Percentiles rank a stretch among this genome's conserved stretches.
phyloP scores from a whole-genome alignment of 2,329 filamentous ascomycete genomes.

The Fusarium subtropicale region DNA sequence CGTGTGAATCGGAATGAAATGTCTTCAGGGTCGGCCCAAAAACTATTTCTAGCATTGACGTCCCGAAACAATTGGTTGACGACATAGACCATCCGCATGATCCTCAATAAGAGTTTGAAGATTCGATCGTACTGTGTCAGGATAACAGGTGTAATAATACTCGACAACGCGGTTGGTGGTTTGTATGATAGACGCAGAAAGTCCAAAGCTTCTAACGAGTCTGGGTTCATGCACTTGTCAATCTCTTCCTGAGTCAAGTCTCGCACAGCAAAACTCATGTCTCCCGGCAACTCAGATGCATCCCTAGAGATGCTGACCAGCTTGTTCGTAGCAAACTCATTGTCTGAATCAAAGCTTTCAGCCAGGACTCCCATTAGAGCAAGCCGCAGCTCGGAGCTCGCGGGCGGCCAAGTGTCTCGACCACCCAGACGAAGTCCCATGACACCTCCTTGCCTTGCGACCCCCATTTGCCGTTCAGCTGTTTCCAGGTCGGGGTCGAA shows the following conservation, averaged over 20 bases:
- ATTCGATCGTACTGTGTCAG: conserved; percentile 86
- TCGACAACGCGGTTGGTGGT: conserved; percentile 75
- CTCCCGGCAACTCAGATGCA: conserved; percentile 68
- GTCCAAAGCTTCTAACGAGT: conserved; percentile 88
- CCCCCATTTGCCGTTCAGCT: conserved; percentile 77
- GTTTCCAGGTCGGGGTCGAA: conserved; percentile 87
- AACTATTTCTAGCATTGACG: conserved; percentile 56
- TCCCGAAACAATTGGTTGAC: conserved; percentile 73
- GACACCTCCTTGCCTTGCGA: conserved; percentile 73
- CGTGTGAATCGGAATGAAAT: conserved; percentile 71
- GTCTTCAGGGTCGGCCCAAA: conserved; percentile 54
- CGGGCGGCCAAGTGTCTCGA: conserved; percentile 89
- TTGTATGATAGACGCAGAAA: conserved; percentile 91
- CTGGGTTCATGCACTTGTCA: conserved; percentile 82
- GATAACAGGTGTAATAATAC: conserved; percentile 76
- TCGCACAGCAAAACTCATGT: conserved; percentile 85
- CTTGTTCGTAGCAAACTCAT: conserved; percentile 35
- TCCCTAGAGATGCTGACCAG: conserved; percentile 49
- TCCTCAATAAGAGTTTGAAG: conserved; percentile 81
- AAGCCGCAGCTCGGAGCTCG: conserved; percentile 90
- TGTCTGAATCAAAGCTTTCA: conserved; percentile 71
- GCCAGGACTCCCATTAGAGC: conserved; percentile 86
- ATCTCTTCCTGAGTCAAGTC: conserved; percentile 83
- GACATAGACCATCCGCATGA: conserved; percentile 83
- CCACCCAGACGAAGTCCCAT: conserved; percentile 88